Evolutionary conservation across 2,329 filamentous ascomycete genomes (phyloP).

Genomic region (Erysiphe pisi): DNA sequence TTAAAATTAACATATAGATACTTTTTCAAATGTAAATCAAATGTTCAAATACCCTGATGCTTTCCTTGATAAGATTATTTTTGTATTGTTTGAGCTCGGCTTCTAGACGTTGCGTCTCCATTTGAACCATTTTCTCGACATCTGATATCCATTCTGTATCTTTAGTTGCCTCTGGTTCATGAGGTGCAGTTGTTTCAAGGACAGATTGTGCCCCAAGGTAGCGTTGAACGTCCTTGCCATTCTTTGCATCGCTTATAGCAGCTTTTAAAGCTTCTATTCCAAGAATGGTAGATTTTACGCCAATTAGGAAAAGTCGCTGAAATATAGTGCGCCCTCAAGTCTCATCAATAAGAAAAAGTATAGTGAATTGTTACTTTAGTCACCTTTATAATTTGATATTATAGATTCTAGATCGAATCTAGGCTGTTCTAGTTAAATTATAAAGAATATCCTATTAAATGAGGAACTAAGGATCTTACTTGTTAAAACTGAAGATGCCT

Average conservation of each 20-base stretch:
- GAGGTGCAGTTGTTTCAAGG: slow-evolving; percentile 52
- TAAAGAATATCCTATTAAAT: too few species aligned
- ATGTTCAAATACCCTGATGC: slow-evolving; percentile 58
- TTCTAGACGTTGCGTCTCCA: slow-evolving; percentile 66
- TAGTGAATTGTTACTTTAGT: background rate
- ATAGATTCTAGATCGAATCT: slow-evolving; percentile 29
- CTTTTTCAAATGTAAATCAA: background rate
- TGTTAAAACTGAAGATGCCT: too few species aligned
- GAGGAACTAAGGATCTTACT: too few species aligned
- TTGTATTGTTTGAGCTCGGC: slow-evolving; percentile 82
- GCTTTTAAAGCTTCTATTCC: slow-evolving; percentile 69
- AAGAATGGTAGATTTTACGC: slow-evolving; percentile 62
- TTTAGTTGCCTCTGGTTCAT: slow-evolving; percentile 54
- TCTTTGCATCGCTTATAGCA: slow-evolving; percentile 65
- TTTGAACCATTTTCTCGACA: slow-evolving; percentile 54
- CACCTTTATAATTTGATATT: slow-evolving; percentile 28
- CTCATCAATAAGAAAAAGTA: background rate
- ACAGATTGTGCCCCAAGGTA: slow-evolving; percentile 61
- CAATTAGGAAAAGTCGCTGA: slow-evolving; percentile 72
- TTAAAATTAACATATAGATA: slow-evolving; percentile 5
- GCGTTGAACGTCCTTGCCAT: slow-evolving; percentile 57
- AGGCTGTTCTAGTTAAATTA: slow-evolving; percentile 25
- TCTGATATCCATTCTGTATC: slow-evolving; percentile 68
- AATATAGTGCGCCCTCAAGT: slow-evolving; percentile 67
- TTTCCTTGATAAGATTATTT: slow-evolving; percentile 95